Evolutionary conservation across 1,139 yeast genomes (phyloP).

Genomic region (Yamadazyma diospyri): DNA sequence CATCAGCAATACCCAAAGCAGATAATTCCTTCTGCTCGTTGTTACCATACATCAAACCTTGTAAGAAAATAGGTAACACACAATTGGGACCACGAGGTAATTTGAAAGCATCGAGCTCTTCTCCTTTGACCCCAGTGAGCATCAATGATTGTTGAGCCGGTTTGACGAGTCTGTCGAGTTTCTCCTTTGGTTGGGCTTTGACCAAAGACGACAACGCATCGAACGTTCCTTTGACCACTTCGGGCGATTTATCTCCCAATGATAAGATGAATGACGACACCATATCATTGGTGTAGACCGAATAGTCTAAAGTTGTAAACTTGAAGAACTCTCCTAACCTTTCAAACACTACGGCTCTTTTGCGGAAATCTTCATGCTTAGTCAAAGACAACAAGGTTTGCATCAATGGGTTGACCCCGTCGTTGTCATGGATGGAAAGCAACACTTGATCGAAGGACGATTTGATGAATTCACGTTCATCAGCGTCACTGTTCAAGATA

Average conservation of each 20-base stretch:
- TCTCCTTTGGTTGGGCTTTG: slow-evolving; percentile 69
- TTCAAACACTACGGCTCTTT: slow-evolving; percentile 63
- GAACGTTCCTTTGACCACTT: slow-evolving; percentile 68
- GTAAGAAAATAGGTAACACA: slow-evolving; percentile 85
- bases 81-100: slow-evolving; percentile 87
- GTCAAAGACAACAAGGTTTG: slow-evolving; percentile 75
- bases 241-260: slow-evolving; percentile 65
- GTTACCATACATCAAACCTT: slow-evolving; percentile 93
- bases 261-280: slow-evolving; percentile 67
- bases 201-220: slow-evolving; percentile 64
- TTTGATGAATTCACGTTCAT: slow-evolving; percentile 40
- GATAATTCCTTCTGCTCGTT: slow-evolving; percentile 80
- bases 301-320: slow-evolving; percentile 63
- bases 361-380: slow-evolving; percentile 68
- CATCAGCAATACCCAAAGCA: slow-evolving; percentile 85
- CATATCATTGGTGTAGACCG: slow-evolving; percentile 73
- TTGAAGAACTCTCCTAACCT: slow-evolving; percentile 73
- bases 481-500: slow-evolving; percentile 31
- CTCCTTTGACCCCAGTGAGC: slow-evolving; percentile 60
- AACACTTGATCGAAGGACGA: slow-evolving; percentile 65
- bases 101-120: slow-evolving; percentile 71
- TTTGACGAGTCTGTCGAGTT: slow-evolving; percentile 69
- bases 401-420: slow-evolving; percentile 81
- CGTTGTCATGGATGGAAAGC: slow-evolving; percentile 70
- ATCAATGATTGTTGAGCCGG: slow-evolving; percentile 75